Conservation (phyloP, 2,329 filamentous ascomycete species). For the Penicillium sp. region DNA sequence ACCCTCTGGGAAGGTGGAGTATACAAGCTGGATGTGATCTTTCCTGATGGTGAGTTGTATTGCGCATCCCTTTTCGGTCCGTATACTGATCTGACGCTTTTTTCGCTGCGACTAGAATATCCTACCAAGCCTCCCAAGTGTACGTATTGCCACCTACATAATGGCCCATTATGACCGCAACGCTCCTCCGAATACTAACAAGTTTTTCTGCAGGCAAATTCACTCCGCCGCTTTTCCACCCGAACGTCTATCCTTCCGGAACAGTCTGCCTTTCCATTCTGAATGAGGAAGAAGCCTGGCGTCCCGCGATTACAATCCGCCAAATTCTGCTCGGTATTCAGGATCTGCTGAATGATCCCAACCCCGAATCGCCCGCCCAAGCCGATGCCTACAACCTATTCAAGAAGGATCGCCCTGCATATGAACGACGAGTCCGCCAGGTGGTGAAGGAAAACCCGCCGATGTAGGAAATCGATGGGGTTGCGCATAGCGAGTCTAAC, state of each 20-base stretch:
- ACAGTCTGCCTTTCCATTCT: constrained; percentile 96
- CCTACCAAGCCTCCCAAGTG: constrained; percentile 98
- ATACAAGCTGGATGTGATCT: constrained; percentile 90
- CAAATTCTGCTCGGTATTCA: constrained; percentile 96
- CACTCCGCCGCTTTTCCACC: constrained; percentile 91
- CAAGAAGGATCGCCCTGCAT: constrained; percentile 83
- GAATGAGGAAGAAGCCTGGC: constrained; percentile 98
- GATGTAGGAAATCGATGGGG: constrained; percentile 48
- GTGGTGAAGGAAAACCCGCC: constrained; percentile 89
- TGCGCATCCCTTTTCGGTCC: constrained; percentile 11
- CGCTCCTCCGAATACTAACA: not conserved
- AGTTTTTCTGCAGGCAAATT: constrained; percentile 74
- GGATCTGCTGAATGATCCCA: constrained; percentile 92
- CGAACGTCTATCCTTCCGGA: constrained; percentile 96
- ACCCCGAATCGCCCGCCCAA: constrained; percentile 94
- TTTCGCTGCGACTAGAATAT: constrained; percentile 66
- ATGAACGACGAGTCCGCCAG: constrained; percentile 82
- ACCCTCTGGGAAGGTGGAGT: constrained; percentile 97
- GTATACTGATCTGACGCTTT: constrained; percentile 10
- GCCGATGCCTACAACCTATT: constrained; percentile 97
- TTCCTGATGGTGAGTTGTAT: constrained; percentile 76
- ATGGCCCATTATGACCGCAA: not conserved
- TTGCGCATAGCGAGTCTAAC: constrained; percentile 1
- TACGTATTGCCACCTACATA: constrained; percentile 52
- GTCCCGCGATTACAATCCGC: constrained; percentile 97